A percentile compares a stretch with the other conserved stretches of the same genome.
phyloP scores from a whole-genome alignment of 1,284 basidiomycete species.

The Austroboletus niveus region DNA sequence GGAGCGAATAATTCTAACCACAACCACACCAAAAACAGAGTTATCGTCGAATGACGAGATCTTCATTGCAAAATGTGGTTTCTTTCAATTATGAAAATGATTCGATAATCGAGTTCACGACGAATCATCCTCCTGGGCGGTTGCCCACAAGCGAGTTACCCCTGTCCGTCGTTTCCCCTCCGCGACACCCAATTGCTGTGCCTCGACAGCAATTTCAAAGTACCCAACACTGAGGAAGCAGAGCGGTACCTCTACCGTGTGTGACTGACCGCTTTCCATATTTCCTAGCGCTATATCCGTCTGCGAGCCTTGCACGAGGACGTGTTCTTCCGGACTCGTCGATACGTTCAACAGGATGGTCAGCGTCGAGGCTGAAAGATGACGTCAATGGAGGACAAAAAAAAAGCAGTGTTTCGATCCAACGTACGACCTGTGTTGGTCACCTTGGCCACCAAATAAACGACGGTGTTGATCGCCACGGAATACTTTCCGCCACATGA shows the following conservation, averaged over 20 bases:
- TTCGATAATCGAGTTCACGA: slow-evolving; percentile 1
- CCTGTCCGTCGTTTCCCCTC: slow-evolving; percentile 23
- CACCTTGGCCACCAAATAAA: slow-evolving; percentile 53
- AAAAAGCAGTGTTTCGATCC: background rate
- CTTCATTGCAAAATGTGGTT: too few species aligned
- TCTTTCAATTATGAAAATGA: background rate
- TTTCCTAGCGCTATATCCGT: slow-evolving; percentile 59
- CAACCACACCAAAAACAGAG: too few species aligned
- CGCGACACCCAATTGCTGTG: slow-evolving; percentile 24
- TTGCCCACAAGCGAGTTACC: slow-evolving; percentile 15
- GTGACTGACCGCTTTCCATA: slow-evolving; percentile 51
- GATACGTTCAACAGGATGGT: slow-evolving; percentile 55
- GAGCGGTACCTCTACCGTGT: slow-evolving; percentile 55
- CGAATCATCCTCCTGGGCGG: slow-evolving; percentile 15
- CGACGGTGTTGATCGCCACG: slow-evolving; percentile 56
- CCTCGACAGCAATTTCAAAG: slow-evolving; percentile 67
- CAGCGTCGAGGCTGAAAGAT: slow-evolving; percentile 43
- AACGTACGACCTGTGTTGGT: slow-evolving; percentile 58
- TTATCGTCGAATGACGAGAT: too few species aligned
- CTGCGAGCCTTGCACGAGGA: slow-evolving; percentile 69
- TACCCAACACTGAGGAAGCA: slow-evolving; percentile 75
- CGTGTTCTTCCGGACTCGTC: slow-evolving; percentile 57
- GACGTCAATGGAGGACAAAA: slow-evolving; percentile 4
- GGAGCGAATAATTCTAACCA: too few species aligned
- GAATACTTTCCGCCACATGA: slow-evolving; percentile 41